Conservation (phyloP, 2,329 filamentous ascomycete genomes). For the Macroventuria anomochaeta region DNA sequence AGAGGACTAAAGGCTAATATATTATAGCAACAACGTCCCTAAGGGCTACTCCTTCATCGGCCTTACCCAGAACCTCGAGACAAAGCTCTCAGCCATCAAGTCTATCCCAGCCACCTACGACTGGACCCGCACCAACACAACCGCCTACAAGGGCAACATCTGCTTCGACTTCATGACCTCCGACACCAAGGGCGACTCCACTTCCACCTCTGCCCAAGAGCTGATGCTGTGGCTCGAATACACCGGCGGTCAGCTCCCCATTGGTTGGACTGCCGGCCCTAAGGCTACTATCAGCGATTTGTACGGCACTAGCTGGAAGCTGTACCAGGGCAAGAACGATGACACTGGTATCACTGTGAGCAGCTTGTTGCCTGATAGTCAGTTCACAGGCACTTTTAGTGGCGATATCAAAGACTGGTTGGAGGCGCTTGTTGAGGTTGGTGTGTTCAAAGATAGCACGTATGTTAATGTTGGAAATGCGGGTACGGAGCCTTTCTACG, state of each 20-base stretch:
- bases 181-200: slow-evolving; percentile 52
- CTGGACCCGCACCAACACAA: slow-evolving; percentile 51
- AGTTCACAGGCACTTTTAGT: slow-evolving; percentile 49
- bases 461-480: slow-evolving; percentile 56
- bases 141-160: slow-evolving; percentile 54
- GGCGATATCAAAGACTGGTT: slow-evolving; percentile 55
- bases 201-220: slow-evolving; percentile 49
- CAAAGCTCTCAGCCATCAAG: slow-evolving; percentile 46
- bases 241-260: slow-evolving; percentile 55
- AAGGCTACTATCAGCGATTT: slow-evolving; percentile 28
- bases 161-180: slow-evolving; percentile 56
- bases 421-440: slow-evolving; percentile 46
- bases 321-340: slow-evolving; percentile 53
- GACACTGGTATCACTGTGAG: slow-evolving; percentile 54
- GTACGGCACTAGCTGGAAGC: slow-evolving; percentile 51
- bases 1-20: too few species aligned
- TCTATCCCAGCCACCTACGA: slow-evolving; percentile 51
- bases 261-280: slow-evolving; percentile 46
- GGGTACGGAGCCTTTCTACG: slow-evolving; percentile 37
- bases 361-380: slow-evolving; percentile 47
- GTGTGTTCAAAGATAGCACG: slow-evolving; percentile 46
- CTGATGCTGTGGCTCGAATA: slow-evolving; percentile 57
- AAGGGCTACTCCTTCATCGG: slow-evolving; percentile 57
- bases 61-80: slow-evolving; percentile 53
- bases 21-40: slow-evolving; percentile 46